A percentile compares a stretch with the other conserved stretches of the same genome.
Evolutionary conservation across 306 rosid genomes (phyloP).

Genomic region (Parietaria judaica): DNA sequence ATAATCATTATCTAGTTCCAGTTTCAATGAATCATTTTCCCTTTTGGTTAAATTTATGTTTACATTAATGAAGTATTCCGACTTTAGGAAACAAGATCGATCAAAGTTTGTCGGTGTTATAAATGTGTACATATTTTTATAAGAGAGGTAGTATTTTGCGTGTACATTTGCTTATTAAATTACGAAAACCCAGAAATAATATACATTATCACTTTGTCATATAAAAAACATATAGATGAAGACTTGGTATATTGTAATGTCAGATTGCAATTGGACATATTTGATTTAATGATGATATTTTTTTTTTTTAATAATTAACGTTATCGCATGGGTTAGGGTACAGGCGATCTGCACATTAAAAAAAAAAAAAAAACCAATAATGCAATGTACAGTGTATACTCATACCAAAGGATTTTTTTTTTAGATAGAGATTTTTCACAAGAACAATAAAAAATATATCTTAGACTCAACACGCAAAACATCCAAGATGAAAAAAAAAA

Average conservation of each 20-base stretch:
- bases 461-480: background rate
- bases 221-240: background rate
- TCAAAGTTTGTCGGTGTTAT: background rate
- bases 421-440: too few species aligned
- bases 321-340: conserved; percentile 8
- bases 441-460: background rate
- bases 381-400: background rate
- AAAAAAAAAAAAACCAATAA: background rate
- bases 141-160: background rate
- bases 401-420: background rate
- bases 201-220: background rate
- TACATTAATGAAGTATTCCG: background rate
- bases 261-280: conserved; percentile 5
- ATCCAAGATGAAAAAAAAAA: background rate
- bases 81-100: conserved; percentile 5
- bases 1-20: background rate
- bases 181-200: background rate
- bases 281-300: background rate
- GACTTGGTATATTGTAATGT: background rate
- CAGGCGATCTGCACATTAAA: background rate
- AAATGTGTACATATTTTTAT: background rate
- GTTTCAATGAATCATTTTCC: background rate
- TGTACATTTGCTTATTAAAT: background rate
- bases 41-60: background rate
- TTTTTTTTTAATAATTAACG: conserved; percentile 4